These are phyloP conservation scores for Adenanthera pavonina DNA, from an alignment of 306 rosid genomes.

Conservation along the genomic window DNA sequence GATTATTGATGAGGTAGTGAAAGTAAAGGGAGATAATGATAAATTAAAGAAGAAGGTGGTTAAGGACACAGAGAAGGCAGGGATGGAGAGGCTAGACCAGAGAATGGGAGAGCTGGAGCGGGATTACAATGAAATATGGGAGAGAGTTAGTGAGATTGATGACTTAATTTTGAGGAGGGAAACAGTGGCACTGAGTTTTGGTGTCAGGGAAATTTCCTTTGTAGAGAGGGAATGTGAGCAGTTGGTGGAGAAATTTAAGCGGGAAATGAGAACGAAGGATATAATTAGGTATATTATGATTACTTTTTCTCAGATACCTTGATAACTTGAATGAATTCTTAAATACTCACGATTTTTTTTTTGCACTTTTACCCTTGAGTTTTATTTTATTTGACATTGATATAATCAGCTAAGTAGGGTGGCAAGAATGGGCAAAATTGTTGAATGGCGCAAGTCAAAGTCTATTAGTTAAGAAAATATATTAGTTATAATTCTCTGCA, in stretches of 20 bases:
- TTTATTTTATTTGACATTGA: conserved; percentile 23
- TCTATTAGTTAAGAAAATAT: conserved; percentile 13
- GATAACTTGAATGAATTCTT: conserved; percentile 26
- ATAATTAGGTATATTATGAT: conserved; percentile 48
- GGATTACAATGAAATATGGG: conserved; percentile 64
- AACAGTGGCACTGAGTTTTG: conserved; percentile 71
- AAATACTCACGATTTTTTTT: conserved; percentile 16
- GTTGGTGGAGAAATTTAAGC: conserved; percentile 66
- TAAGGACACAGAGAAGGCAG: conserved; percentile 48
- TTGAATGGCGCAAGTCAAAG: neutral
- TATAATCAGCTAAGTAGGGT: conserved; percentile 22
- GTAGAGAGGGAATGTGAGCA: conserved; percentile 86
- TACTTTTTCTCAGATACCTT: conserved; percentile 25
- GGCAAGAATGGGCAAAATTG: neutral
- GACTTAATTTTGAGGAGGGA: conserved; percentile 67
- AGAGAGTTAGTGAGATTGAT: conserved; percentile 62
- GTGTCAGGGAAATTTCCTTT: conserved; percentile 76
- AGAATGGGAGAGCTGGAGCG: conserved; percentile 58
- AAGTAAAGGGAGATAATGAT: conserved; percentile 50
- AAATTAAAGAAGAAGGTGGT: conserved; percentile 40
- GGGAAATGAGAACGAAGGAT: conserved; percentile 55
- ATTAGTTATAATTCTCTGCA: neutral
- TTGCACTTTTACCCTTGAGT: conserved; percentile 25
- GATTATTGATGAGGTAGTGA: conserved; percentile 52
- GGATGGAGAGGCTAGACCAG: conserved; percentile 52